phyloP scores from a whole-genome alignment of 78 protist species.

The Pigoraptor vietnamica region DNA sequence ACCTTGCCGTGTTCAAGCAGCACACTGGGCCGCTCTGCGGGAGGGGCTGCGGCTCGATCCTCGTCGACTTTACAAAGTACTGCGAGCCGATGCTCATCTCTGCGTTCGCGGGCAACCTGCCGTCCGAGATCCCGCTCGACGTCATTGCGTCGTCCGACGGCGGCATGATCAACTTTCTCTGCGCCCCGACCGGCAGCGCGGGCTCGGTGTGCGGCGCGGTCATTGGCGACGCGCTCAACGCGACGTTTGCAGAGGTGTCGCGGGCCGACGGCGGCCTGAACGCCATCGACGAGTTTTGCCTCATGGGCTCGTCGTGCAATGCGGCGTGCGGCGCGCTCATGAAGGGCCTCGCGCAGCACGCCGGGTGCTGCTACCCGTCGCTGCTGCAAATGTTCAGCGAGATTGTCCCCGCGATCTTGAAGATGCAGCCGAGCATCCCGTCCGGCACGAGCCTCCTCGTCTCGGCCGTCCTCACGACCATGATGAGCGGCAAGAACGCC shows the following conservation, averaged over 20 bases:
- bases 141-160: background rate
- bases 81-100: background rate
- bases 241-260: background rate
- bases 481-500: background rate
- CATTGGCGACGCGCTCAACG: background rate
- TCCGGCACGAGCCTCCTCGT: background rate
- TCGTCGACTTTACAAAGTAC: background rate
- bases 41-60: background rate
- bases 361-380: background rate
- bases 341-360: background rate
- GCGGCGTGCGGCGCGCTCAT: background rate
- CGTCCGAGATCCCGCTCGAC: background rate
- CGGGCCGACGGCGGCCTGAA: background rate
- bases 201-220: background rate
- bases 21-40: background rate
- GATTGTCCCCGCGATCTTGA: background rate
- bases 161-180: background rate
- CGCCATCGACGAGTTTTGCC: background rate
- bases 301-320: background rate
- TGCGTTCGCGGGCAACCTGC: background rate
- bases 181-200: background rate
- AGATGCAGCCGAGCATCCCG: background rate
- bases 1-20: background rate
- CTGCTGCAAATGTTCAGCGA: background rate
- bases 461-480: background rate